Conservation (phyloP, 1,284 basidiomycete species). For the Irpex sp. region DNA sequence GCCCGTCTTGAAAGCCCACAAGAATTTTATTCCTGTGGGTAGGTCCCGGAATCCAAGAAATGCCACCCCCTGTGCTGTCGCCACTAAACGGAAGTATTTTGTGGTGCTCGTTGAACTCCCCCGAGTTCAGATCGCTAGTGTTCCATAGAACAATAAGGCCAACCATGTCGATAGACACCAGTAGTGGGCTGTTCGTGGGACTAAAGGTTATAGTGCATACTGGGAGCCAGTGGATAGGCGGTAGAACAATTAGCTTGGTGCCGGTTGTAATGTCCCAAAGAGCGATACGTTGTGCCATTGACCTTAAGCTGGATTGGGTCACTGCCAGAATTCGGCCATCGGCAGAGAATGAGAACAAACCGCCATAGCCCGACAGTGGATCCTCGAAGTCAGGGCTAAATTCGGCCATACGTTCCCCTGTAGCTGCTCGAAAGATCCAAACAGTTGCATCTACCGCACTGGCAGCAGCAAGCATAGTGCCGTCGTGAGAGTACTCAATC, state of each 20-base stretch:
- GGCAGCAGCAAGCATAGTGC: neutral
- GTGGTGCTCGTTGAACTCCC: too few relatives aligned
- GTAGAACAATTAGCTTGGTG: neutral
- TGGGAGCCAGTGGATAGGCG: neutral
- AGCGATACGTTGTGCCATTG: too few relatives aligned
- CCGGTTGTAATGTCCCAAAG: neutral
- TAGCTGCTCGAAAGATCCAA: neutral
- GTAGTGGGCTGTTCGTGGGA: neutral
- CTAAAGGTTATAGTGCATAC: neutral
- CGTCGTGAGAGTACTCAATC: neutral
- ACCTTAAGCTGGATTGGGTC: too few relatives aligned
- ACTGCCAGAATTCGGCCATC: neutral
- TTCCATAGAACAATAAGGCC: neutral
- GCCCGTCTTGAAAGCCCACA: too few relatives aligned
- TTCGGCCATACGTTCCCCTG: neutral
- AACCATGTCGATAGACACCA: neutral
- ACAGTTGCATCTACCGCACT: neutral
- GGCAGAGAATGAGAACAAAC: neutral
- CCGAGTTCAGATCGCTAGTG: too few relatives aligned
- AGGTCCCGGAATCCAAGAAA: too few relatives aligned
- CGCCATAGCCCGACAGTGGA: neutral
- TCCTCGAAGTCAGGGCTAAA: neutral
- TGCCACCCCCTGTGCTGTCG: too few relatives aligned
- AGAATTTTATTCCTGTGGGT: too few relatives aligned
- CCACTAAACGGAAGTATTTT: too few relatives aligned